Evolutionary conservation across 2,329 filamentous ascomycete species (phyloP).

Genomic region (Fusarium buxicola): DNA sequence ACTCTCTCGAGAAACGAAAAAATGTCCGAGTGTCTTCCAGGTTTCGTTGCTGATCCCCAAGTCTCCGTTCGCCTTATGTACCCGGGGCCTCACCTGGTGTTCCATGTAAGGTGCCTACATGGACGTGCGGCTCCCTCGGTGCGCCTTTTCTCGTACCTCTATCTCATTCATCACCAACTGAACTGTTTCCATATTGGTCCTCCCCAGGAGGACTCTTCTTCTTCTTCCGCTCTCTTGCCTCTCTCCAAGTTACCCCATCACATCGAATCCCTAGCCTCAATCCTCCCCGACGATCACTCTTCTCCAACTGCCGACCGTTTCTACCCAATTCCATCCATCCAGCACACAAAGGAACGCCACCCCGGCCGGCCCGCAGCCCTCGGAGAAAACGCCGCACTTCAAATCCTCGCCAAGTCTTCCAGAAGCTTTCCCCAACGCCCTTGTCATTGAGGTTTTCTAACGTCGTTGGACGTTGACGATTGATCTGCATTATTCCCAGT

Average conservation of each 20-base stretch:
- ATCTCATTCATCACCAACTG: neutral
- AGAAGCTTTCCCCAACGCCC: slow-evolving; percentile 28
- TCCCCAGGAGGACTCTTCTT: neutral
- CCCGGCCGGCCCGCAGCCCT: neutral
- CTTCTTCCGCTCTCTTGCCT: neutral
- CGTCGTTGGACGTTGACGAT: neutral
- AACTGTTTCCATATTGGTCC: neutral
- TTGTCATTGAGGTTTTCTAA: neutral
- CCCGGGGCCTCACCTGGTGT: too few species aligned
- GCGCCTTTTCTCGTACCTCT: neutral
- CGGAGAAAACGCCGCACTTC: neutral
- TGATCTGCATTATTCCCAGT: slow-evolving; percentile 16
- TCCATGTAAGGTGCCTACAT: slow-evolving; percentile 7
- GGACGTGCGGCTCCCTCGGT: slow-evolving; percentile 4
- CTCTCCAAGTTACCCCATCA: neutral
- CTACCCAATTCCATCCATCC: neutral
- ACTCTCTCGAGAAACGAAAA: neutral
- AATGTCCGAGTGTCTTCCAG: slow-evolving; percentile 7
- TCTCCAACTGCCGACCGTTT: slow-evolving; percentile 2
- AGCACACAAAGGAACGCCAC: slow-evolving; percentile 7
- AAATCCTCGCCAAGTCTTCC: slow-evolving; percentile 12
- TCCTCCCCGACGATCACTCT: neutral
- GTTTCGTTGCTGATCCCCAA: slow-evolving; percentile 13
- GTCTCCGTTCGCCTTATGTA: neutral
- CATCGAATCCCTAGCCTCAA: neutral